These are phyloP conservation scores for Thymus quinquecostatus DNA, from an alignment of 257 asterid species.

Conservation along the genomic window DNA sequence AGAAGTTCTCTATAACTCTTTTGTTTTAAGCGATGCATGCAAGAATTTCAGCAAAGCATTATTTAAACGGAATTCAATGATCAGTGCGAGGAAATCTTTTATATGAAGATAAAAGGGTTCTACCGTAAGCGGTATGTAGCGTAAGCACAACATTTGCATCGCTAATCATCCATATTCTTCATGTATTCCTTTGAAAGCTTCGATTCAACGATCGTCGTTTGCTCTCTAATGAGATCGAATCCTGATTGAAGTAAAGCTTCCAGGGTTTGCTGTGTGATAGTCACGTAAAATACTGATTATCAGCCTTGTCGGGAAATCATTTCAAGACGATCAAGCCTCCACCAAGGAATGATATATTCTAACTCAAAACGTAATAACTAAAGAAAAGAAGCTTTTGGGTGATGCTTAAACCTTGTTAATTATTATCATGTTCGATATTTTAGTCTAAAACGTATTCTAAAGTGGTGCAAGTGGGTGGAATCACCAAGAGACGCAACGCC, in stretches of 20 bases:
- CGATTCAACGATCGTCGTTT: slow-evolving; percentile 66
- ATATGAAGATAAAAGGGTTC: too few species aligned
- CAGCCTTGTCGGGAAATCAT: too few species aligned
- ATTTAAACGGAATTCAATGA: not conserved
- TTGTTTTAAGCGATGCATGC: not conserved
- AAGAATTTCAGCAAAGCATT: not conserved
- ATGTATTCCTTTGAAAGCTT: slow-evolving; percentile 94
- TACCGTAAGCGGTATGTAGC: not conserved
- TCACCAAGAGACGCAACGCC: not conserved
- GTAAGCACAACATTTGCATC: not conserved
- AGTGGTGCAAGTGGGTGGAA: not conserved
- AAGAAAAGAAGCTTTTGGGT: not conserved
- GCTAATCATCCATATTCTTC: slow-evolving; percentile 83
- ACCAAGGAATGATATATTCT: not conserved
- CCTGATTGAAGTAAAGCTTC: slow-evolving; percentile 87
- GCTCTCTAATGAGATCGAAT: slow-evolving; percentile 72
- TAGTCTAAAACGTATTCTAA: not conserved
- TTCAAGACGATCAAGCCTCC: too few species aligned
- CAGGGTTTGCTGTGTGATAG: slow-evolving; percentile 68
- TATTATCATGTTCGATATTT: slow-evolving; percentile 5
- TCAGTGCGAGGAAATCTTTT: too few species aligned
- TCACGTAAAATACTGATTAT: slow-evolving; percentile 1
- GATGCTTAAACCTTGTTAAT: not conserved
- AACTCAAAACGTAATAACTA: not conserved
- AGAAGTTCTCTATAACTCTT: not conserved